Conservation (phyloP, 108 stramenopile genomes). For the Cyclotella kingstonii region DNA sequence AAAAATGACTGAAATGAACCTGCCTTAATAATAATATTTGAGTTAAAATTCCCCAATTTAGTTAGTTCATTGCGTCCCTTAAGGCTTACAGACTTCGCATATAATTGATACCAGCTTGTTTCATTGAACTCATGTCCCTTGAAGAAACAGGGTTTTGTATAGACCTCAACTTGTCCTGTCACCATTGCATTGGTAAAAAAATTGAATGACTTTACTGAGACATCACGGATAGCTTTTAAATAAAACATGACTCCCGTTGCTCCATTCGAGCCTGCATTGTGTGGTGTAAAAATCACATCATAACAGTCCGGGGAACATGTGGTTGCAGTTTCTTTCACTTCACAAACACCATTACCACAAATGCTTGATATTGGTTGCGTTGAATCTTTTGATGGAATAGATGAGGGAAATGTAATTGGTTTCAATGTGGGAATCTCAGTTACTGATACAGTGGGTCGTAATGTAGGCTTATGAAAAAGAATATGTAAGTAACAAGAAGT, state of each 20-base stretch:
- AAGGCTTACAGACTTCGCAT: neutral
- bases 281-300: neutral
- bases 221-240: neutral
- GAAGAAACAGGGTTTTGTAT: neutral
- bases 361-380: too few species aligned
- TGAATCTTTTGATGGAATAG: too few species aligned
- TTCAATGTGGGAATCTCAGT: too few species aligned
- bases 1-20: conserved; percentile 8
- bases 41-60: neutral
- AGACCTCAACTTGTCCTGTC: neutral
- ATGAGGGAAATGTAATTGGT: too few species aligned
- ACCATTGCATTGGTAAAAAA: neutral
- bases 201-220: conserved; percentile 3
- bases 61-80: conserved; percentile 2
- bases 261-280: neutral
- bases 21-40: neutral
- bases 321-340: neutral
- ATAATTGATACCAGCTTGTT: neutral
- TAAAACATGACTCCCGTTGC: conserved; percentile 7
- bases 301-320: conserved; percentile 5
- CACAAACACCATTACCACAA: conserved; percentile 13
- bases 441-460: too few species aligned
- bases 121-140: neutral
- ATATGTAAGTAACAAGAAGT: too few species aligned
- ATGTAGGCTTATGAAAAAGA: too few species aligned